Percentiles rank a stretch among this genome's conserved stretches.
phyloP scores from a whole-genome alignment of 2,329 filamentous ascomycete genomes.

The Cadophora sp. region DNA sequence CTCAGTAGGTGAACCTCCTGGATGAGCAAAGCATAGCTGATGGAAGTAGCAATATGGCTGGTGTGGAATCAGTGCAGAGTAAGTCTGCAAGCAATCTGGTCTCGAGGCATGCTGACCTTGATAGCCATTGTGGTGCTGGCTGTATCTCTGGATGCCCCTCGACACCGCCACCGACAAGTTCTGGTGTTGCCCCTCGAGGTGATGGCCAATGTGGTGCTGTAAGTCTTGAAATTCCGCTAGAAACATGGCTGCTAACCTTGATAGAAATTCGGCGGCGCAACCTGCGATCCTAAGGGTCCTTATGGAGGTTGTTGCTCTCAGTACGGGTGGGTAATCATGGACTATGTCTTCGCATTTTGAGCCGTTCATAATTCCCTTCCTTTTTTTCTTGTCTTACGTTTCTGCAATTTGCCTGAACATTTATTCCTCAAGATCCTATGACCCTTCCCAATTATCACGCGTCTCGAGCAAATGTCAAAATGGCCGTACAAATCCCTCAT shows the following conservation, averaged over 20 bases:
- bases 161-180: conserved; percentile 10
- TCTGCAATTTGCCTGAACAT: conserved; percentile 6
- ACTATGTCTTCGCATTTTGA: neutral
- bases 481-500: conserved; percentile 35
- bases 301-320: conserved; percentile 43
- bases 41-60: conserved; percentile 42
- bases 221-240: neutral
- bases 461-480: conserved; percentile 41
- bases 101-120: conserved; percentile 14
- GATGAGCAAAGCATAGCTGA: conserved; percentile 18
- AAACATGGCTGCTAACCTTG: conserved; percentile 16
- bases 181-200: conserved; percentile 28
- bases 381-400: neutral
- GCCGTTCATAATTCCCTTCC: too few relatives aligned
- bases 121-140: conserved; percentile 45
- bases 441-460: conserved; percentile 34
- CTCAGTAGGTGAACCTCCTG: conserved; percentile 40
- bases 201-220: conserved; percentile 42
- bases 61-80: conserved; percentile 51
- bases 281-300: conserved; percentile 39
- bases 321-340: conserved; percentile 38
- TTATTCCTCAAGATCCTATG: conserved; percentile 35
- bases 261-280: conserved; percentile 37
- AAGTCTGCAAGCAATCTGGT: conserved; percentile 7
- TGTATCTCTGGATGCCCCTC: conserved; percentile 49